Percentiles rank a stretch among this genome's conserved stretches.
Evolutionary conservation across 768 basidiomycete genomes (phyloP).

Genomic region (Hygrophorus pudorinus): DNA sequence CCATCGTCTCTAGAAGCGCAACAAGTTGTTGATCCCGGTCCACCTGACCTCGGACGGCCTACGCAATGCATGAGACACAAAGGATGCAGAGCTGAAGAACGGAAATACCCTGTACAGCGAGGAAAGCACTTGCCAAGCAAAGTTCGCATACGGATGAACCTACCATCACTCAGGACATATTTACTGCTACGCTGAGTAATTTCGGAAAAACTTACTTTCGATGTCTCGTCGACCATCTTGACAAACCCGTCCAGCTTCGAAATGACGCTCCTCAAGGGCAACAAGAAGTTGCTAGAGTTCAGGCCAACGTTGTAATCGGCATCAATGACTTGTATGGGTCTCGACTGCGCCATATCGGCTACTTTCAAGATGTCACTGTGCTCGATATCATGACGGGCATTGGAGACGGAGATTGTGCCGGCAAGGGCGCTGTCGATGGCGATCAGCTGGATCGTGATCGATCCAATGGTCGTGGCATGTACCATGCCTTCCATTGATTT

Average conservation of each 20-base stretch:
- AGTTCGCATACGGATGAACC: slow-evolving; percentile 6
- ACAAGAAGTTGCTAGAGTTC: background rate
- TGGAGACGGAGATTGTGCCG: background rate
- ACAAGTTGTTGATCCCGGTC: slow-evolving; percentile 16
- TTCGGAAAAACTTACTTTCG: background rate
- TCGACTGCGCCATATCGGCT: background rate
- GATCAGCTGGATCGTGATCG: background rate
- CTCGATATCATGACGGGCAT: slow-evolving; percentile 1
- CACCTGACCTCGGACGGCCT: slow-evolving; percentile 21
- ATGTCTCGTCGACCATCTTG: background rate
- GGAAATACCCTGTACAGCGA: slow-evolving; percentile 5
- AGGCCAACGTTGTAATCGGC: background rate
- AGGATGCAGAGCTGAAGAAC: background rate
- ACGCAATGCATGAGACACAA: background rate
- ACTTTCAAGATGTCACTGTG: background rate
- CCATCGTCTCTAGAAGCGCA: slow-evolving; percentile 20
- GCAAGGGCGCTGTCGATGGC: background rate
- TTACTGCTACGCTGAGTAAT: background rate
- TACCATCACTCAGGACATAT: background rate
- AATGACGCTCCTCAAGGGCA: background rate
- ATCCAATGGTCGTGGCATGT: background rate
- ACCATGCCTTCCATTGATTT: background rate
- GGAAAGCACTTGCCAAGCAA: slow-evolving; percentile 8
- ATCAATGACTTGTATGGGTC: background rate
- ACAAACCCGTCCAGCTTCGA: background rate